Base-by-base conservation (phyloP, 2,329 filamentous ascomycete genomes). In the Nemania sp. region DNA sequence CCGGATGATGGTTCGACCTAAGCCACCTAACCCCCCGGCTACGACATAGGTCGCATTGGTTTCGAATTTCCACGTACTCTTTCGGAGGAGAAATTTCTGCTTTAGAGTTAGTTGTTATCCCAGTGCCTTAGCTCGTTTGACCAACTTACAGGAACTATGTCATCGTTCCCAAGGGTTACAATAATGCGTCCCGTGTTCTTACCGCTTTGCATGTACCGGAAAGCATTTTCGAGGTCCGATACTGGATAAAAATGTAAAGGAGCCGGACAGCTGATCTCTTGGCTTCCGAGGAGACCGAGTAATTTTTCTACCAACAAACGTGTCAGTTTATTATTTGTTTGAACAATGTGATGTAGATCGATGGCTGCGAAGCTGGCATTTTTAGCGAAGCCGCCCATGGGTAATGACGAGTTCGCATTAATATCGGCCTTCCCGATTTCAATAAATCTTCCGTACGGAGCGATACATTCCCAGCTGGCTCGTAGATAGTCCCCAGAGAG, bases 381-480 rank as follows among this genome's bases (percentile, higher is more conserved):
- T 8, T 40, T 41, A 0, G 34, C 28, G 11, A 59, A 59, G 0
- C 4, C 2, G 0, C 30, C 41, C 60, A 61, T 62, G 0, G 56
- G 49, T 0, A 61, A 22, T 0, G 41, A 14, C 0, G 49, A 9
- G n/a, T 60, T 56, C 0, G 44, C 23, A 1, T 15, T 22, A 9
- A 60, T 55, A 37, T 62, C 55, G 0, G 42, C 30, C 7, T 54
- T 57, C 2, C 57, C 53, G 6, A 62, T 36, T 22, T 56, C 49
- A 5, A 56, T 9, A 58, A 79, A 73, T 2, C 64, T 66, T 0
- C 74, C 76, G 44, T 71, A 74, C 1, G 66, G 57, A 1, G 76
- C 73, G 2, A 80, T 61, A 39, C 73, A 76, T 2, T 70, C 57
- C 72, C 71, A 78, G 0, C 70, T 68, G 1, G 70, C 67, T 3